A percentile compares a stretch with the other conserved stretches of the same genome.
Evolutionary conservation across 306 rosid species (phyloP).

Genomic region (Betula pendula): DNA sequence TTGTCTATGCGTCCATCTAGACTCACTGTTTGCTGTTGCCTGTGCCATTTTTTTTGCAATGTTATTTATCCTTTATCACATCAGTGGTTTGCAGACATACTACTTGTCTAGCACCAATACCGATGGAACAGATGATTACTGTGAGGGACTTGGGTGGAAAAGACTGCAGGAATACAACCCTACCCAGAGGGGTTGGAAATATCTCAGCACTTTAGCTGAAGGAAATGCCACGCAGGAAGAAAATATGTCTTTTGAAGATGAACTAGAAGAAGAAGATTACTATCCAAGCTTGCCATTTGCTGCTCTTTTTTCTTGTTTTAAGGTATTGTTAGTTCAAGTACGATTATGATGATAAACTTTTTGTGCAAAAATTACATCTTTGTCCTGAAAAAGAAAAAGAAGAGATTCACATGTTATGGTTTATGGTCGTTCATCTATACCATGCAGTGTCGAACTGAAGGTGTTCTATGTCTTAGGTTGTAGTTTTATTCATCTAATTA

Average conservation of each 20-base stretch:
- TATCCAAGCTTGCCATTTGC: slow-evolving; percentile 92
- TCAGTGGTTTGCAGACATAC: slow-evolving; percentile 81
- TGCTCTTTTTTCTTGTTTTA: slow-evolving; percentile 77
- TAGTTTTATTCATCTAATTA: background rate
- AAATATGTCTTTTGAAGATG: slow-evolving; percentile 55
- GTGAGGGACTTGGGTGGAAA: slow-evolving; percentile 82
- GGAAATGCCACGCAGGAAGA: slow-evolving; percentile 53
- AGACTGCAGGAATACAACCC: slow-evolving; percentile 73
- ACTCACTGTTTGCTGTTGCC: slow-evolving; percentile 13
- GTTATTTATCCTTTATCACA: slow-evolving; percentile 31
- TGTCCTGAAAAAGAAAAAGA: background rate
- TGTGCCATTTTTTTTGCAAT: slow-evolving; percentile 12
- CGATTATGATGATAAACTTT: background rate
- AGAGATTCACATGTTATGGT: background rate
- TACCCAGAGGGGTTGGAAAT: slow-evolving; percentile 69
- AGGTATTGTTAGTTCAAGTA: slow-evolving; percentile 45
- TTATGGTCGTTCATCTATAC: background rate
- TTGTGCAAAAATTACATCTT: background rate
- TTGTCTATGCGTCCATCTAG: slow-evolving; percentile 14
- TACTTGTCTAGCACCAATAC: slow-evolving; percentile 71
- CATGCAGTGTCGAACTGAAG: background rate
- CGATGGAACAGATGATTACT: slow-evolving; percentile 72
- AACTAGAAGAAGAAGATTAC: slow-evolving; percentile 75
- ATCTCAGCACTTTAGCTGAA: slow-evolving; percentile 65
- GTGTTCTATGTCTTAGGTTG: background rate